Conservation (phyloP, 129 eudicot species). For the Saussurea involucrata region DNA sequence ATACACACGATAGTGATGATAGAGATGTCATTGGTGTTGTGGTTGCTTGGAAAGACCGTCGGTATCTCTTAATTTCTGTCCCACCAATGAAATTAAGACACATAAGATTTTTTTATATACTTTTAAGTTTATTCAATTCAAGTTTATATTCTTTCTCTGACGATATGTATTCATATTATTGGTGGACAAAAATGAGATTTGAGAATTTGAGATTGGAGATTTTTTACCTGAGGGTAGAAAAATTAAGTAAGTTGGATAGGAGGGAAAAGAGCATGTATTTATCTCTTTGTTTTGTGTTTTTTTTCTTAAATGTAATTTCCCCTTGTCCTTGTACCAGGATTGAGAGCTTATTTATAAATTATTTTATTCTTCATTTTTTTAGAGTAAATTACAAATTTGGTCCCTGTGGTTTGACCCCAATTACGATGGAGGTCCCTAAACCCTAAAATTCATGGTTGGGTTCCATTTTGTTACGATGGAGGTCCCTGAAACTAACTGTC, state of each 20-base stretch:
- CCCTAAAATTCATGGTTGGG: too few species aligned
- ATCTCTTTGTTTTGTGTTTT: neutral
- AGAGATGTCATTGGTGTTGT: constrained; percentile 81
- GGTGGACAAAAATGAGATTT: neutral
- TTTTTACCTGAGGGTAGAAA: neutral
- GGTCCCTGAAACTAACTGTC: too few species aligned
- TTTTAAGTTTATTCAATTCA: neutral
- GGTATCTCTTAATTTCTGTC: constrained; percentile 53
- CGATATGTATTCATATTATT: neutral
- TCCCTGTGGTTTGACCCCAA: too few species aligned
- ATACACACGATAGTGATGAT: constrained; percentile 78
- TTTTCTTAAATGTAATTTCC: too few species aligned
- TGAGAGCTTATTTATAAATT: constrained; percentile 6
- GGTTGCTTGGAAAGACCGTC: constrained; percentile 95
- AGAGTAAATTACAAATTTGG: too few species aligned
- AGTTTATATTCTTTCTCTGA: neutral
- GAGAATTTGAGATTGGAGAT: neutral
- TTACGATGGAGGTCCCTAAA: too few species aligned
- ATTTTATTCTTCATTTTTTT: neutral
- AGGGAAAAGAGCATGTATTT: constrained; percentile 1
- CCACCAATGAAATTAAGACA: neutral
- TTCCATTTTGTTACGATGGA: too few species aligned
- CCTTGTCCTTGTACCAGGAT: too few species aligned
- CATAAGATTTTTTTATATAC: neutral
- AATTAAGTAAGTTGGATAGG: neutral